Base-by-base conservation (phyloP, 768 basidiomycete genomes). In the Scleroderma bovista region DNA sequence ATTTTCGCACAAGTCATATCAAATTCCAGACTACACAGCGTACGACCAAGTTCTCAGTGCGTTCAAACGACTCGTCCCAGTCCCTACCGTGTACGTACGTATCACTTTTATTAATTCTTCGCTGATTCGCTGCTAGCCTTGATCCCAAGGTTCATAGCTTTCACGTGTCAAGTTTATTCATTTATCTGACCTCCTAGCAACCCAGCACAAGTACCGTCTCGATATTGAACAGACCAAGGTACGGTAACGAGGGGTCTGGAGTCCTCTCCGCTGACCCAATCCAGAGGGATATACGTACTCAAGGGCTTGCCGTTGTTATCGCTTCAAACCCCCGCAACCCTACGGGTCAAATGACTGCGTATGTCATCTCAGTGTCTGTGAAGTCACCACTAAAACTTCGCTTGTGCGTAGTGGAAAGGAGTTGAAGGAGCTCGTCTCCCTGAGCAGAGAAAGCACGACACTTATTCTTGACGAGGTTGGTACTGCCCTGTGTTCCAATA, bases 291-390 rank as follows among this genome's bases (percentile, higher is more conserved):
- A 90, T 94, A 49, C 75, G 72, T 37, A 86, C 77, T 1, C 90
- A 93, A 68, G 91, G 92, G 13, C 72, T 94, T 17, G 80, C 85
- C 11, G 91, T 94, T 44, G 78, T 95, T 50, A 72, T 94, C 39
- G 88, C 91, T 0, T 93, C 89, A 20, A 97, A 96, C 69, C 94
- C 94, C n/a, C 83, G 93, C 47, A 97, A 96, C 63, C 93, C 94
- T 3, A 96, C 94, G 1, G 93, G 94, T n/a, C 93, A 95, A 65
- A 81, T 85, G 47, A 78, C 82, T 54, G 77, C 76, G 83, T 88
- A 59, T 20, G 68, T 63, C 11, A 15, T 47, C 16, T 31, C 20
- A 39, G 33, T 46, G 11, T 29, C 34, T 32, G 10, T 34, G 29
- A 12, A n/a, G 16, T 31, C n/a, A 7, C 51, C 11, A 24, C 41